phyloP scores from a whole-genome alignment of 2,329 filamentous ascomycete species.

The Metarhizium sp. region DNA sequence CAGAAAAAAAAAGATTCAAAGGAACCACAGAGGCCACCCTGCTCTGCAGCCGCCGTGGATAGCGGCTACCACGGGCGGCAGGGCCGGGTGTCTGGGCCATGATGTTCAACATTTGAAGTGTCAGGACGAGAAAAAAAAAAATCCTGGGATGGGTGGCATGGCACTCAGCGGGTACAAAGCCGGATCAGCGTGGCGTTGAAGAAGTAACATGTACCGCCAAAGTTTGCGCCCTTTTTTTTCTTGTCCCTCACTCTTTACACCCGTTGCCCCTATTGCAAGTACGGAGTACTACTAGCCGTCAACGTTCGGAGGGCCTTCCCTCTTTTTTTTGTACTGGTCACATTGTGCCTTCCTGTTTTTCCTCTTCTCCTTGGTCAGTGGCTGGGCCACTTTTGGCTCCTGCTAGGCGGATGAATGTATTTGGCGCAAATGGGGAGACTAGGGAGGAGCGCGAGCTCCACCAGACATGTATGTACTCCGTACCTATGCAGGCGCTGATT shows the following conservation, averaged over 20 bases:
- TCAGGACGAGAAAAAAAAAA: conserved; percentile 2
- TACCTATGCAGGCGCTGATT: conserved; percentile 1
- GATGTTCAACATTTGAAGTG: too few relatives aligned
- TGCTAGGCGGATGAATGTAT: conserved; percentile 1
- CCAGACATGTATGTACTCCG: background rate
- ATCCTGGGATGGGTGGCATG: background rate
- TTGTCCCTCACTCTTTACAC: background rate
- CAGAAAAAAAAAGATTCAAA: too few relatives aligned
- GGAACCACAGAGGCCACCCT: too few relatives aligned
- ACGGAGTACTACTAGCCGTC: too few relatives aligned
- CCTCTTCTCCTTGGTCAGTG: conserved; percentile 11
- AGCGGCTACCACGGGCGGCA: too few relatives aligned
- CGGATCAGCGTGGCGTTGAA: background rate
- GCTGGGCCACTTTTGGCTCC: background rate
- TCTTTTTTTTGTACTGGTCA: background rate
- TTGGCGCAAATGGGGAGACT: conserved; percentile 6
- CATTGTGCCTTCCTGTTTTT: conserved; percentile 5
- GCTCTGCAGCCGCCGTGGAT: too few relatives aligned
- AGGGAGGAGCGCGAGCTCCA: conserved; percentile 4
- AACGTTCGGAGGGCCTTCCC: background rate
- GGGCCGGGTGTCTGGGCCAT: too few relatives aligned
- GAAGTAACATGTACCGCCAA: background rate
- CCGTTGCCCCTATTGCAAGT: too few relatives aligned
- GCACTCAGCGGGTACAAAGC: background rate
- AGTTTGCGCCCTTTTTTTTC: background rate